Evolutionary conservation across 352 stramenopile genomes (phyloP).

Genomic region (Pythium phragmiticola): DNA sequence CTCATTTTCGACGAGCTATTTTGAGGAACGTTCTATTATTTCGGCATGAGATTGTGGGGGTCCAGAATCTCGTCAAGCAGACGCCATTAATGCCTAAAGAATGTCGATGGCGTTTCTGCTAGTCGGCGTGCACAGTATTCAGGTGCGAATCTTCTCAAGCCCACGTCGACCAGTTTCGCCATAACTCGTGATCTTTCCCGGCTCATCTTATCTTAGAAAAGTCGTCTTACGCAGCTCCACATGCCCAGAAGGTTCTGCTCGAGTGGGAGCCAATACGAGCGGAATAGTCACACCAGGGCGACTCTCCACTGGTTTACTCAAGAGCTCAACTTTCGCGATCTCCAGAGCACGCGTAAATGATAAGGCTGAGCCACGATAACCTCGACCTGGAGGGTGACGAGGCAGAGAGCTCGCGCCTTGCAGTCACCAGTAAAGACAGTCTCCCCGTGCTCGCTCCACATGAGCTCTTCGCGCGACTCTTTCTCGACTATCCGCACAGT

Average conservation of each 20-base stretch:
- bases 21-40: constrained; percentile 13
- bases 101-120: not conserved
- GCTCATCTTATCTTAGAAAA: not conserved
- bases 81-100: not conserved
- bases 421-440: not conserved
- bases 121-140: not conserved
- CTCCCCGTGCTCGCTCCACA: constrained; percentile 3
- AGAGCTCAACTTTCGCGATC: not conserved
- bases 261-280: not conserved
- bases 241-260: not conserved
- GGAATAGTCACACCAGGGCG: not conserved
- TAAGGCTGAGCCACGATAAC: not conserved
- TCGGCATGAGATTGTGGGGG: constrained; percentile 7
- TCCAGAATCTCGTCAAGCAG: not conserved
- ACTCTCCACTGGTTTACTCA: not conserved
- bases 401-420: not conserved
- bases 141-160: constrained; percentile 1
- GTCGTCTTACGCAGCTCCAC: not conserved
- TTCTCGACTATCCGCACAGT: constrained; percentile 38
- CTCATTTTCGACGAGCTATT: constrained; percentile 13
- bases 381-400: not conserved
- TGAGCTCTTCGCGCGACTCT: constrained; percentile 50
- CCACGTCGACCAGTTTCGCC: no score
- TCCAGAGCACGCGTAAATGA: not conserved
- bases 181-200: not conserved